Percentiles rank a stretch among this genome's conserved stretches.
Conservation (phyloP, 2,329 filamentous ascomycete genomes). For the Cladophialophora yegresii region DNA sequence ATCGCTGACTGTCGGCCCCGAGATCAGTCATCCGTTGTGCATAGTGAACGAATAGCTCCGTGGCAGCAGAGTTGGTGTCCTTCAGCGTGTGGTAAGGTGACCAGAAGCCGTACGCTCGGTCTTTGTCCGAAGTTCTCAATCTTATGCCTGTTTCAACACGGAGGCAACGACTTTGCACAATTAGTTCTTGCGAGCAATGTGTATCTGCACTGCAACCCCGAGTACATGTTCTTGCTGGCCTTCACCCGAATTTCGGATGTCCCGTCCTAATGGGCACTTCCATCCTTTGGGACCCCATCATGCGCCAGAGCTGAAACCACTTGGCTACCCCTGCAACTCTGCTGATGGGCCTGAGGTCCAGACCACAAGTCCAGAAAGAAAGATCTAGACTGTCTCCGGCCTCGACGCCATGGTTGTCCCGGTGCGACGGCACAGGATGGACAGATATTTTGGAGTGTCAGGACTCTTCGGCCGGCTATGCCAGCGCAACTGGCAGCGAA, state of each 20-base stretch:
- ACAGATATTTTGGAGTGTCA: neutral
- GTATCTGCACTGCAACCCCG: neutral
- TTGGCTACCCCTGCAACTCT: neutral
- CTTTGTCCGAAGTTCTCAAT: neutral
- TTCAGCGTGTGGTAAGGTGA: neutral
- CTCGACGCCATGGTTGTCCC: neutral
- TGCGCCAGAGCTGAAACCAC: conserved; percentile 8
- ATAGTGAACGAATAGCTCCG: neutral
- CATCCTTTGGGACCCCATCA: neutral
- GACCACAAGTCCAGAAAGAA: neutral
- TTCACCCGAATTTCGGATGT: neutral
- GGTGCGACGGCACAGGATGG: neutral
- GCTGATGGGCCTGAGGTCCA: conserved; percentile 8
- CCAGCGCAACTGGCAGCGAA: neutral
- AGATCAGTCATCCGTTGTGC: neutral
- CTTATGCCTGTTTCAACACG: neutral
- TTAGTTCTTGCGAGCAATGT: neutral
- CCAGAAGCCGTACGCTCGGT: neutral
- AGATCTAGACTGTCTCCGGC: conserved; percentile 4
- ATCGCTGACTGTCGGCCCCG: neutral
- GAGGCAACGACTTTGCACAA: neutral
- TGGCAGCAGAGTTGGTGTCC: neutral
- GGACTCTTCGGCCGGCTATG: neutral
- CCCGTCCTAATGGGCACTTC: neutral
- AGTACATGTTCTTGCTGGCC: neutral